These are phyloP conservation scores for Geotrichum bryndzae DNA, from an alignment of 1,139 yeast genomes.

Conservation along the genomic window DNA sequence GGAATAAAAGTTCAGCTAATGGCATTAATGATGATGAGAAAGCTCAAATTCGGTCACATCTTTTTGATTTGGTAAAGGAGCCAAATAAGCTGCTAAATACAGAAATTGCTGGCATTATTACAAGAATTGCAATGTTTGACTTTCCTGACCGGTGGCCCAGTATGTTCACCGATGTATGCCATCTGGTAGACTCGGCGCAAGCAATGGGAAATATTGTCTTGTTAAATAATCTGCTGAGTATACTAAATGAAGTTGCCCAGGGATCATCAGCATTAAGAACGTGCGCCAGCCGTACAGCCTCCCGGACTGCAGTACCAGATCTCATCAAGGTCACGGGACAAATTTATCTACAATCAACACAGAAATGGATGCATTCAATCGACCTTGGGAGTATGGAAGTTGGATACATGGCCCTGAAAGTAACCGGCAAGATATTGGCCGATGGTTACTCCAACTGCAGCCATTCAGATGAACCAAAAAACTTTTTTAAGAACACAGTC, in stretches of 20 bases:
- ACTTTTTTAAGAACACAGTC: conserved; percentile 53
- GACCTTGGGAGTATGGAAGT: conserved; percentile 50
- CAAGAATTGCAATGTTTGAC: conserved; percentile 73
- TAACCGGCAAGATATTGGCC: conserved; percentile 62
- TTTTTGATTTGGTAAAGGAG: conserved; percentile 59
- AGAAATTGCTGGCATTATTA: conserved; percentile 79
- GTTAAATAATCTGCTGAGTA: conserved; percentile 56
- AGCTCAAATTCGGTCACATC: conserved; percentile 48
- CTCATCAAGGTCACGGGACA: conserved; percentile 55
- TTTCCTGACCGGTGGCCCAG: conserved; percentile 85
- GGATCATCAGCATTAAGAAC: conserved; percentile 66
- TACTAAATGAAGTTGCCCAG: conserved; percentile 73
- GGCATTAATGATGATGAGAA: conserved; percentile 69
- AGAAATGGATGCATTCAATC: conserved; percentile 47
- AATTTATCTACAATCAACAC: conserved; percentile 54
- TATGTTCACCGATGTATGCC: conserved; percentile 61
- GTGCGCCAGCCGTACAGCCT: conserved; percentile 73
- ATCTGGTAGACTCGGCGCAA: conserved; percentile 42
- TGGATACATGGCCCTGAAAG: conserved; percentile 72
- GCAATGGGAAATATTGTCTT: conserved; percentile 44
- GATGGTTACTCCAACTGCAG: conserved; percentile 74
- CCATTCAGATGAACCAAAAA: conserved; percentile 50
- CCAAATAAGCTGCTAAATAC: conserved; percentile 65
- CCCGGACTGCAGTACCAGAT: conserved; percentile 65
- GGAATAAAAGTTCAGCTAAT: conserved; percentile 62